These are phyloP conservation scores for Stephania japonica DNA, from an alignment of 164 flowering plant species.

Conservation along the genomic window DNA sequence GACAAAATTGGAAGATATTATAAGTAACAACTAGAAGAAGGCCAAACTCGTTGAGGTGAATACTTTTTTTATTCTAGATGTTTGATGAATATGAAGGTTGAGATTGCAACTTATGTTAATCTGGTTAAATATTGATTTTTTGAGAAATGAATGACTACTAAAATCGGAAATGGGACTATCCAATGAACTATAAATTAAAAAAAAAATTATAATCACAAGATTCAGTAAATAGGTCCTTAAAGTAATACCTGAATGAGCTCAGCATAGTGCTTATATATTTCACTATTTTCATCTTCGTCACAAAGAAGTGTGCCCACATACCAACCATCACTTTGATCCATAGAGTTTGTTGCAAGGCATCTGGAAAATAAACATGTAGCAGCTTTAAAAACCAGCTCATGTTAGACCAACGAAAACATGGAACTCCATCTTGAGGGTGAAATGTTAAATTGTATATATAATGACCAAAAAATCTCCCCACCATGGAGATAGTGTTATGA, in stretches of 20 bases:
- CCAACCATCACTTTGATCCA: constrained; percentile 70
- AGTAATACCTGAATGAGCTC: constrained; percentile 70
- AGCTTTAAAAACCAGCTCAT: neutral
- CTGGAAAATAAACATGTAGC: constrained; percentile 25
- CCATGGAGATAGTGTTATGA: too few species aligned
- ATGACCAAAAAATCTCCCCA: too few species aligned
- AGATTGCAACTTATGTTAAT: too few species aligned
- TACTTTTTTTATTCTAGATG: too few species aligned
- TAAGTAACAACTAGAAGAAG: too few species aligned
- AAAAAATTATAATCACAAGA: neutral
- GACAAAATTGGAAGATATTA: too few species aligned
- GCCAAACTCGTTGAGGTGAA: too few species aligned
- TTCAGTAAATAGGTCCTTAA: neutral
- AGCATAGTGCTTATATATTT: constrained; percentile 78
- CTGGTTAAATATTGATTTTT: too few species aligned
- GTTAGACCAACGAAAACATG: neutral
- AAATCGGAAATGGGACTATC: too few species aligned
- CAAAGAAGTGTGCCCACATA: constrained; percentile 75
- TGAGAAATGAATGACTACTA: too few species aligned
- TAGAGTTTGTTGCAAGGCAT: constrained; percentile 55
- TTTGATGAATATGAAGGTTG: too few species aligned
- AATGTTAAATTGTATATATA: neutral
- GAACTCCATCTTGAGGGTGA: neutral
- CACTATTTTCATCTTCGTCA: constrained; percentile 86
- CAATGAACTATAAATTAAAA: neutral